Conservation (phyloP, 345 rosid species). For the Citrus mangshanensis region DNA sequence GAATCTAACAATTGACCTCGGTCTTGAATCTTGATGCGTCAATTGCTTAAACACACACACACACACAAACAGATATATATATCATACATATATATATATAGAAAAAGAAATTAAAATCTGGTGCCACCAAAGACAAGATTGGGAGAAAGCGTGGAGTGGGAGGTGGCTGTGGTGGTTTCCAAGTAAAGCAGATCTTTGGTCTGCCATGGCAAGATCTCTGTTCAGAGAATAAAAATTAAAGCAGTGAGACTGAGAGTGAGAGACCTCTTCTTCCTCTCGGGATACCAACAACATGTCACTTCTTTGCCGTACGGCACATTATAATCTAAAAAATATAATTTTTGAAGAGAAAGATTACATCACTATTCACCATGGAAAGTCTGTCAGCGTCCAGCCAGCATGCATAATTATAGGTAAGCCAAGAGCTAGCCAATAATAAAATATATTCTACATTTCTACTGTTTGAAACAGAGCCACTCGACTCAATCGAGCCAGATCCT, state of each 20-base stretch:
- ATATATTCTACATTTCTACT: not conserved
- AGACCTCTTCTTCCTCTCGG: conserved; percentile 1
- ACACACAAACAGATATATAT: too few relatives aligned
- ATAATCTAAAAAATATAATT: not conserved
- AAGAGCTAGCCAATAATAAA: not conserved
- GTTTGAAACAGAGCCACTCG: not conserved
- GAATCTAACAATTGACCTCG: not conserved
- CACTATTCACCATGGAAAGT: conserved; percentile 8
- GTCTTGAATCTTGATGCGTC: not conserved
- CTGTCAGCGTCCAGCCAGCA: conserved; percentile 1
- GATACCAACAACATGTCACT: conserved; percentile 11
- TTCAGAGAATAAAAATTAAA: conserved; percentile 11
- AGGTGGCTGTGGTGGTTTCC: conserved; percentile 25
- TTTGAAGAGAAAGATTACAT: conserved; percentile 6
- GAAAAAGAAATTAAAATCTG: not conserved
- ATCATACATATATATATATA: not conserved
- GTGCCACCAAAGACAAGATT: not conserved
- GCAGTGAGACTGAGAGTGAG: not conserved
- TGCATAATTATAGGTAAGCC: not conserved
- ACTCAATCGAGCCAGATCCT: too few relatives aligned
- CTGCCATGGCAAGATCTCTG: conserved; percentile 21
- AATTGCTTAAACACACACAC: too few relatives aligned
- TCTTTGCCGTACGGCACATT: conserved; percentile 20
- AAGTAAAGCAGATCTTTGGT: conserved; percentile 33
- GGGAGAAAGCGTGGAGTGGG: conserved; percentile 3